phyloP scores from a whole-genome alignment of 306 rosid species.

The Rosa chinensis region DNA sequence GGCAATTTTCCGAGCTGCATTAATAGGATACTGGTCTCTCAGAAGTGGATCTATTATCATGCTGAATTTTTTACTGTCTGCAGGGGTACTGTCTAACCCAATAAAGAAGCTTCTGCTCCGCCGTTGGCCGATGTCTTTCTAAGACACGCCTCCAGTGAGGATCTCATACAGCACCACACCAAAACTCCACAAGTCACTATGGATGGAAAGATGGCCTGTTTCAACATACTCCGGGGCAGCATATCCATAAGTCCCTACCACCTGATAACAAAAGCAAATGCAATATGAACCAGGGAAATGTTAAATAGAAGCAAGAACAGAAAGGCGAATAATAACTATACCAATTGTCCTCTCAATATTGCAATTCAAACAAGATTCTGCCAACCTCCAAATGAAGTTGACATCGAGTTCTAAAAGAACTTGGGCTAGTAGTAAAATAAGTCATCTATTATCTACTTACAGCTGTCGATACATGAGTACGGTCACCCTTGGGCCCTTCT shows the following conservation, averaged over 20 bases:
- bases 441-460: slow-evolving; percentile 47
- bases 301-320: background rate
- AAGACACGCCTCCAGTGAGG: slow-evolving; percentile 68
- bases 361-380: background rate
- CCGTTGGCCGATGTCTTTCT: slow-evolving; percentile 55
- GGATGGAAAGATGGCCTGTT: slow-evolving; percentile 71
- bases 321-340: background rate
- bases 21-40: slow-evolving; percentile 46
- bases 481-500: slow-evolving; percentile 88
- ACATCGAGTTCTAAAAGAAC: background rate
- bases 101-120: slow-evolving; percentile 71
- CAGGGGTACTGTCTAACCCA: slow-evolving; percentile 82
- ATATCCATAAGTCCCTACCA: slow-evolving; percentile 91
- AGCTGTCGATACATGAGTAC: slow-evolving; percentile 86
- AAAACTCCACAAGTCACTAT: slow-evolving; percentile 86
- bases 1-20: slow-evolving; percentile 62
- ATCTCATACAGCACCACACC: slow-evolving; percentile 96
- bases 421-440: background rate
- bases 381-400: background rate
- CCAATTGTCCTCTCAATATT: background rate
- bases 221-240: slow-evolving; percentile 91
- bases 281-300: slow-evolving; percentile 10
- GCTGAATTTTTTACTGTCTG: slow-evolving; percentile 55
- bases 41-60: slow-evolving; percentile 74
- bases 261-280: slow-evolving; percentile 43